Evolutionary conservation across 2,329 filamentous ascomycete genomes (phyloP).

Genomic region (Ascochyta viciae-villosae): DNA sequence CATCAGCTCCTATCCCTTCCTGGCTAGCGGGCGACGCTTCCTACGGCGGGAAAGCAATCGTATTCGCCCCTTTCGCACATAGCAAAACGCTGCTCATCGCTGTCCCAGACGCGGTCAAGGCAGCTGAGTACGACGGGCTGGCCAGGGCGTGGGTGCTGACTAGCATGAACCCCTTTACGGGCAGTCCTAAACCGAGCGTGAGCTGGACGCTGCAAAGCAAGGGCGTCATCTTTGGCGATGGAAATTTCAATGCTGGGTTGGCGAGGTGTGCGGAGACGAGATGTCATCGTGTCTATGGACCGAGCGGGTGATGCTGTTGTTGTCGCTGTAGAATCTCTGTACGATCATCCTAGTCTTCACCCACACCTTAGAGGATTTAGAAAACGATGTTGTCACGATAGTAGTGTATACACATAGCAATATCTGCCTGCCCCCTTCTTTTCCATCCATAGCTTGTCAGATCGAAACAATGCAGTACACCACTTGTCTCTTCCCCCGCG

Average conservation of each 20-base stretch:
- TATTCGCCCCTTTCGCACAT: constrained; percentile 44
- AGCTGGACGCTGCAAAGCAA: constrained; percentile 52
- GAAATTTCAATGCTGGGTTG: constrained; percentile 25
- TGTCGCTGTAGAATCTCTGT: no score
- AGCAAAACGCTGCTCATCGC: constrained; percentile 42
- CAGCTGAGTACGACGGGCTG: constrained; percentile 24
- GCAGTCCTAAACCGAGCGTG: constrained; percentile 26
- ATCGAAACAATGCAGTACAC: no score
- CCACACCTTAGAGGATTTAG: no score
- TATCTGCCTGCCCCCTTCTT: no score
- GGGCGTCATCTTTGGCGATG: constrained; percentile 50
- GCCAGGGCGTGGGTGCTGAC: constrained; percentile 50
- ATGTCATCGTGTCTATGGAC: constrained; percentile 18
- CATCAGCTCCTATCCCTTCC: constrained; percentile 24
- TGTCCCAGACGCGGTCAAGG: constrained; percentile 38
- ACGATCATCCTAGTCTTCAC: no score
- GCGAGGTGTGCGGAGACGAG: constrained; percentile 19
- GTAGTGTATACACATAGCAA: no score
- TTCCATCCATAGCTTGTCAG: no score
- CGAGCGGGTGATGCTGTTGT: background rate
- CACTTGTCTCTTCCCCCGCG: no score
- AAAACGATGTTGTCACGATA: no score
- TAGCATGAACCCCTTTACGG: constrained; percentile 38
- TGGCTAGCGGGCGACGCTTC: constrained; percentile 1
- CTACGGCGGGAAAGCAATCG: constrained; percentile 32